A percentile compares a stretch with the other conserved stretches of the same genome.
These are phyloP conservation scores for Xylaria grammica DNA, from an alignment of 495 filamentous ascomycete species.

Conservation along the genomic window DNA sequence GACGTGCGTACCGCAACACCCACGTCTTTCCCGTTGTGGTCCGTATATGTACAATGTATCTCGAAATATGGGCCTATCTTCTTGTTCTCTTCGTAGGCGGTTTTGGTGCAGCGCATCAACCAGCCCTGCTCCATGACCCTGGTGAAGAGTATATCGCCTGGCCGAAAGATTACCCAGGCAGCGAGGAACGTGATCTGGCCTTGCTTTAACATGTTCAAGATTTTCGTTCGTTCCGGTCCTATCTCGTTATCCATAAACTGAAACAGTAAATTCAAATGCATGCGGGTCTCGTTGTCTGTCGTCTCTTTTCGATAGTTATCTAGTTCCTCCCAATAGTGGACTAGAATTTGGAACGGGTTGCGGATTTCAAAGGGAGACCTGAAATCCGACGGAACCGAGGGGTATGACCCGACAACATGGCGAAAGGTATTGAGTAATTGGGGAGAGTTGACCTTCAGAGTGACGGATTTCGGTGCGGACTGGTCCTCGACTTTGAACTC, in stretches of 20 bases:
- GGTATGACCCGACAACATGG: conserved; percentile 41
- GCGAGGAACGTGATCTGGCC: conserved; percentile 25
- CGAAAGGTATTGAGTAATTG: conserved; percentile 37
- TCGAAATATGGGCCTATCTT: conserved; percentile 31
- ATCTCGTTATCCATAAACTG: conserved; percentile 28
- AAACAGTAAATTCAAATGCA: conserved; percentile 33
- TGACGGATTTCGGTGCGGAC: conserved; percentile 20
- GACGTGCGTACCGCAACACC: conserved; percentile 22
- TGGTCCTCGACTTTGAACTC: conserved; percentile 29
- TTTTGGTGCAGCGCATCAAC: conserved; percentile 38
- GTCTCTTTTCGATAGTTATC: conserved; percentile 23
- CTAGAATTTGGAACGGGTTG: conserved; percentile 24
- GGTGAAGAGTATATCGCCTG: conserved; percentile 24
- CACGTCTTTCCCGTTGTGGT: conserved; percentile 28
- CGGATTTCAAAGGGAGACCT: conserved; percentile 28
- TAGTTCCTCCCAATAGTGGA: conserved; percentile 26
- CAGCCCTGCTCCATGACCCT: conserved; percentile 32
- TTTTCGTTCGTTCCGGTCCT: conserved; percentile 25
- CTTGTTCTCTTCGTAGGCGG: conserved; percentile 30
- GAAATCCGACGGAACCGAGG: conserved; percentile 34
- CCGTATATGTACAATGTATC: conserved; percentile 26
- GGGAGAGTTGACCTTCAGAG: conserved; percentile 45
- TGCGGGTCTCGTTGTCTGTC: conserved; percentile 37
- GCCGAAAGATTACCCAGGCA: conserved; percentile 38
- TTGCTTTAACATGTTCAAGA: conserved; percentile 13